These are phyloP conservation scores for Cladosporium oxysporum DNA, from an alignment of 2,329 filamentous ascomycete genomes.

Conservation along the genomic window DNA sequence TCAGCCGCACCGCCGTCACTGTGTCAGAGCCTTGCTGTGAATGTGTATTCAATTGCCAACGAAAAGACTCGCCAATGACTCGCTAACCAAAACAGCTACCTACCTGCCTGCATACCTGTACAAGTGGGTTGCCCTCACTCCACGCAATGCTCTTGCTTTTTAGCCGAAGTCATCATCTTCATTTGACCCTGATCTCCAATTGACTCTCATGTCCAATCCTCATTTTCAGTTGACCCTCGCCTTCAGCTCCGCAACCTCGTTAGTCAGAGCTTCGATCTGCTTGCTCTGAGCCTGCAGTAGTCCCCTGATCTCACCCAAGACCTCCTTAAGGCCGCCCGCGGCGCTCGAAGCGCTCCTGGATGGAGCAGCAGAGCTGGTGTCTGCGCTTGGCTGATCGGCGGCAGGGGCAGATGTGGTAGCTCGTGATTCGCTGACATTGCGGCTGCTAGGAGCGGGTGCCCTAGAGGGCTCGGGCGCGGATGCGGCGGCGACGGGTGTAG, in stretches of 20 bases:
- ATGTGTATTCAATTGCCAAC: background rate
- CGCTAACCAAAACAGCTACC: slow-evolving; percentile 14
- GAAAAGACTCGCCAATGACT: slow-evolving; percentile 12
- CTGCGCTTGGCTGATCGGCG: slow-evolving; percentile 13
- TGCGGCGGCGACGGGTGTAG: slow-evolving; percentile 29
- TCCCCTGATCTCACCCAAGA: slow-evolving; percentile 74
- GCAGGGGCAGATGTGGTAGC: slow-evolving; percentile 1
- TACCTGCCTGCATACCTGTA: slow-evolving; percentile 8
- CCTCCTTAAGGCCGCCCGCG: slow-evolving; percentile 60
- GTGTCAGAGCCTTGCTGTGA: background rate
- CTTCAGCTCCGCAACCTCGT: slow-evolving; percentile 82
- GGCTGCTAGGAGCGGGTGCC: slow-evolving; percentile 4
- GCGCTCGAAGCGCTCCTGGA: slow-evolving; percentile 44
- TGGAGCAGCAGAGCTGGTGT: slow-evolving; percentile 34
- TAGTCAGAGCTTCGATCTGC: slow-evolving; percentile 74
- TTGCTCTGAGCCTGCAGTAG: slow-evolving; percentile 75
- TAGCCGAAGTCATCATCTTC: background rate
- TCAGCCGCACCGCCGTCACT: background rate
- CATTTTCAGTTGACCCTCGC: slow-evolving; percentile 46
- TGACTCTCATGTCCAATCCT: background rate
- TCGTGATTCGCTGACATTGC: background rate
- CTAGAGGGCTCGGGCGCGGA: slow-evolving; percentile 30
- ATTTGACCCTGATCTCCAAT: background rate
- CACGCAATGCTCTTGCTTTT: background rate
- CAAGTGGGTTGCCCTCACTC: slow-evolving; percentile 9